Evolutionary conservation across 2,329 filamentous ascomycete genomes (phyloP).

Genomic region (Trichoderma sp.): DNA sequence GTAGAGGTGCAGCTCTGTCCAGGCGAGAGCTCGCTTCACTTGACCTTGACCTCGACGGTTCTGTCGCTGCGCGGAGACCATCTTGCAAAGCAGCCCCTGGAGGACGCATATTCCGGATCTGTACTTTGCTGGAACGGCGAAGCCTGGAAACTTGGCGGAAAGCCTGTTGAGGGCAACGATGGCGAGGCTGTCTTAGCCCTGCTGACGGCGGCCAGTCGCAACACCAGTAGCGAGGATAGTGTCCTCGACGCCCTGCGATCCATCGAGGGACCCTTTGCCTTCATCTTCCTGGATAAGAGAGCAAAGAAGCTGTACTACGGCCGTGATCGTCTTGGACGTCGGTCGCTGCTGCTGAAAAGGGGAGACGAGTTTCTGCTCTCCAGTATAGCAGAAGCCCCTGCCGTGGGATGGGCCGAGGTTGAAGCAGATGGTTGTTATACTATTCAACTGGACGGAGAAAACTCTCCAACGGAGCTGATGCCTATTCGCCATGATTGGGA

Average conservation of each 20-base stretch:
- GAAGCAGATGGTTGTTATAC: conserved; percentile 79
- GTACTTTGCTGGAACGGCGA: conserved; percentile 97
- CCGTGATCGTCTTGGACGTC: conserved; percentile 80
- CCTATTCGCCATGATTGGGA: conserved; percentile 34
- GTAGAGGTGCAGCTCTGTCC: conserved; percentile 31
- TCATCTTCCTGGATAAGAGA: conserved; percentile 72
- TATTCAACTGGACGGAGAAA: conserved; percentile 49
- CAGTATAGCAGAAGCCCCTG: conserved; percentile 62
- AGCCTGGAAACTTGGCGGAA: conserved; percentile 72
- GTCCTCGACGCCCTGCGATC: conserved; percentile 55
- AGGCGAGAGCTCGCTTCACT: conserved; percentile 34
- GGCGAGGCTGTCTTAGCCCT: conserved; percentile 65
- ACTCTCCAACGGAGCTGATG: conserved; percentile 12
- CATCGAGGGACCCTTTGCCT: conserved; percentile 83
- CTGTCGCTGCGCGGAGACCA: conserved; percentile 80
- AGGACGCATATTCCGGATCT: conserved; percentile 54
- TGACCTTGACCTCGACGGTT: conserved; percentile 78
- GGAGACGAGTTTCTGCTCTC: conserved; percentile 59
- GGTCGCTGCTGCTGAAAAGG: conserved; percentile 69
- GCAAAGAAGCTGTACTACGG: conserved; percentile 71
- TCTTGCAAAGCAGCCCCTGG: conserved; percentile 71
- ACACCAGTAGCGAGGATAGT: conserved; percentile 25
- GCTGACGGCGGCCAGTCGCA: conserved; percentile 48
- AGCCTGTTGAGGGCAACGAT: conserved; percentile 71
- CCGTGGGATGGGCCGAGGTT: conserved; percentile 69